Evolutionary conservation across 768 basidiomycete species (phyloP), one percentile per base, ranked within the genome.

Genomic region (Amanita inopinata): DNA sequence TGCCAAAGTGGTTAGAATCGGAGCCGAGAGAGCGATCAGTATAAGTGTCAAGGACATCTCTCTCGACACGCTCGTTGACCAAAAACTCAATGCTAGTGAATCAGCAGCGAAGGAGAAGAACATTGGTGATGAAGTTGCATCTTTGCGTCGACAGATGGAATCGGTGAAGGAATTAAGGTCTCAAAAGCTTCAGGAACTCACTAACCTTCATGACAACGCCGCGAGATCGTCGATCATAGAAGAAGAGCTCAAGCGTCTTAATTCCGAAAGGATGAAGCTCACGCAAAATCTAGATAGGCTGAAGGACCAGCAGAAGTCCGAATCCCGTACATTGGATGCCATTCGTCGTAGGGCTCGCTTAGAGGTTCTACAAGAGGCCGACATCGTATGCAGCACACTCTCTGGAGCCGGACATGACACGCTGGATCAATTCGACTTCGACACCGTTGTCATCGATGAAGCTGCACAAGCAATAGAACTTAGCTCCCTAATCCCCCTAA

Each of bases 391-490:
- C 57, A 73, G 80, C 30, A 99, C 96, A 0, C 70, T 99, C 14
- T 90, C 94, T 5, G 94, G 94, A 23, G 73, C 94, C 12, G 96
- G 93, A 3, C 88, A 96, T 49, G 93, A 96, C 11, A 72, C 74
- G 35, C 69, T 99, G 31, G 78, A 85, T 44, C 69, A 74, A 25
- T 75, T 88, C 49, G 84, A 93, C 39, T 97, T 97, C 56, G 93
- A 96, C 52, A 87, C 94, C 63, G 75, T 99, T 51, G 80, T 99
- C 58, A 94, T 99, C 46, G 96, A 99, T 55, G 96, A 99, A 61
- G 96, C 96, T 1, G 94, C 94, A 1, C 96, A 99, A 61, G 83
- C 93, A 11, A 84, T 97, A 35, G 96, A 99, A 60, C 70, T 97
- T 31, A 91, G 88, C 49, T 89, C 94, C 5, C 63, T 99, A 47